phyloP scores from a whole-genome alignment of 2,329 filamentous ascomycete genomes.

The Magnaporthales sp. region DNA sequence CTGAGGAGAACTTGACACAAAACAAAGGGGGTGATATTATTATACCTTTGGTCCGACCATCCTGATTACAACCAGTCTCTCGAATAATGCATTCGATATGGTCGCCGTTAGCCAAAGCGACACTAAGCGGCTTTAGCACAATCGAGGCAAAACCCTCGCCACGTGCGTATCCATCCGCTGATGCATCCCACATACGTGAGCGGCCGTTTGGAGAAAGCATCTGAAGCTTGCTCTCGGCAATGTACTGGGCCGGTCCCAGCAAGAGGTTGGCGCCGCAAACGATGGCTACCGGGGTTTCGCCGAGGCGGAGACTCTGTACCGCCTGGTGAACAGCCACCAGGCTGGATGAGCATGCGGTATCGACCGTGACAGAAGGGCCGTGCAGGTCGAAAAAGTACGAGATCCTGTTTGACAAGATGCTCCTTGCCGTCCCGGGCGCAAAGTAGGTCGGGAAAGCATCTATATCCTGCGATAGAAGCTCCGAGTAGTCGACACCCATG shows the following conservation, averaged over 20 bases:
- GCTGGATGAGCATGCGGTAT: constrained; percentile 26
- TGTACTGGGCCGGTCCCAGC: constrained; percentile 8
- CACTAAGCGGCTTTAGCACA: constrained; percentile 34
- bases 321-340: constrained; percentile 23
- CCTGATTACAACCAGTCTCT: constrained; percentile 31
- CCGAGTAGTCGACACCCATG: constrained; percentile 20
- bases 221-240: constrained; percentile 24
- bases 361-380: constrained; percentile 24
- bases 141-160: constrained; percentile 40
- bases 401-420: constrained; percentile 12
- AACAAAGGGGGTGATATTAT: too few relatives aligned
- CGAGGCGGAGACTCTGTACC: constrained; percentile 20
- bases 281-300: constrained; percentile 21
- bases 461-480: constrained; percentile 12
- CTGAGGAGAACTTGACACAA: too few relatives aligned
- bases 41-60: constrained; percentile 32
- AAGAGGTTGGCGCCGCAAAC: constrained; percentile 12
- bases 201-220: constrained; percentile 28
- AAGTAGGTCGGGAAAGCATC: constrained; percentile 14
- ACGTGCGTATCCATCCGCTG: constrained; percentile 42
- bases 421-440: constrained; percentile 15
- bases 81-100: constrained; percentile 30
- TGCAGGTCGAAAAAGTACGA: constrained; percentile 25
- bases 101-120: constrained; percentile 36
- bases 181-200: constrained; percentile 32